Conservation (phyloP, 805 yeast species). For the Sungouiella thailandica region DNA sequence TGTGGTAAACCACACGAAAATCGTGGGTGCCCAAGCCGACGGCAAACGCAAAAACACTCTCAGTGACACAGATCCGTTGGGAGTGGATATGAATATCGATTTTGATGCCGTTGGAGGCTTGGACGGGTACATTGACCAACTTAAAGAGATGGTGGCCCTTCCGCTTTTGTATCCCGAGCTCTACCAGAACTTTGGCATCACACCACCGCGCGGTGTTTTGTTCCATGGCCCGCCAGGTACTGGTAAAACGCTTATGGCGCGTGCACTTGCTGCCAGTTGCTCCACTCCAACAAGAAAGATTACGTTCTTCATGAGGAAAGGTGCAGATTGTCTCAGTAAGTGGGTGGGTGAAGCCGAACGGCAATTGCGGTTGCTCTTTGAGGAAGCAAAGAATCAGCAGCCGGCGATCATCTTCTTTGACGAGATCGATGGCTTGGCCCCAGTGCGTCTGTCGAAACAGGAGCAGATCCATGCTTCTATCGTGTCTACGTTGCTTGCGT, state of each 20-base stretch:
- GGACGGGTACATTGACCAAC: conserved; percentile 82
- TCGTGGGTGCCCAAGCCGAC: conserved; percentile 34
- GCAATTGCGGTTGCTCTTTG: conserved; percentile 83
- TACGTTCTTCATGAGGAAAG: conserved; percentile 96
- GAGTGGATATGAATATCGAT: conserved; percentile 81
- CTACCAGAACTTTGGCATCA: conserved; percentile 80
- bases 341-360: conserved; percentile 99
- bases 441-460: conserved; percentile 94
- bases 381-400: conserved; percentile 93
- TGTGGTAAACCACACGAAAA: conserved; percentile 20
- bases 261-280: conserved; percentile 94
- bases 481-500: conserved; percentile 87
- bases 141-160: conserved; percentile 94
- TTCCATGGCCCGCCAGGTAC: conserved; percentile 99
- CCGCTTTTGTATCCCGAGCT: conserved; percentile 93
- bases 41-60: conserved; percentile 50
- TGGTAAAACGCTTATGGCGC: conserved; percentile 96
- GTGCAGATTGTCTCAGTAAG: conserved; percentile 93
- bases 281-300: conserved; percentile 80
- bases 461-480: conserved; percentile 98
- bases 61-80: conserved; percentile 92
- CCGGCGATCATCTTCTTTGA: conserved; percentile 96
- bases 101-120: conserved; percentile 88
- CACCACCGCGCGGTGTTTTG: conserved; percentile 95
- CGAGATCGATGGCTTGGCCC: conserved; percentile 97